Base-by-base conservation (phyloP, 116 monocot species). In the Zostera marina region DNA sequence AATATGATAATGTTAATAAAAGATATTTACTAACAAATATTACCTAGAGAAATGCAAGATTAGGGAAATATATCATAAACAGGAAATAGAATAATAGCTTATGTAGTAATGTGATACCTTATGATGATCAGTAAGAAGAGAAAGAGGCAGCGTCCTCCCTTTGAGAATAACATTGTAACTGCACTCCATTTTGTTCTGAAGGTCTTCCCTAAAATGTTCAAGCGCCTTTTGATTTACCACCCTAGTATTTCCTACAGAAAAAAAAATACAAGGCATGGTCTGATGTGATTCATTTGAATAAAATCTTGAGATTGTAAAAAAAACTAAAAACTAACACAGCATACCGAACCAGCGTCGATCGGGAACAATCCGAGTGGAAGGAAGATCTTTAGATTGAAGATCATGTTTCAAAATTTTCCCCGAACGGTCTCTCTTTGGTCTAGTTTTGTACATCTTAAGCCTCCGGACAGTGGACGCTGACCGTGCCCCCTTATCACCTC, bases 321-420 rank as follows among this genome's bases (percentile, higher is more conserved):
- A 43, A 46, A 21, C n/a, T 11, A 61, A 23, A 55, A 24, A 11
- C 24, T 12, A 25, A 20, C 54, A 23, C 20, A 24, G 11, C 77
- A 43, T 63, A 92, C 92, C 87, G 40, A 93, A 93, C 93, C 93
- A 93, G 21, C 84, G 87, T 63, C 84, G 93, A 58, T 93, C 93
- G 45, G 93, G 88, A 62, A 67, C 84, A 60, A 87, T 87, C 58
- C 93, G 83, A 43, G 88, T 84, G 64, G 68, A 73, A 19, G 93
- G 93, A 11, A 93, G 84, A 6, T 87, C 93, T 70, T 74, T 81
- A 26, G 93, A 93, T 69, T 93, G 93, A 56, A 87, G 64, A 0
- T 93, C 93, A 57, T 84, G 74, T 63, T 66, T 79, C 52, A 87
- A 38, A 43, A 93, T 60, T 70, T 79, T 84, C 41, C 93, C 93